Percentiles rank a stretch among this genome's conserved stretches.
Conservation (phyloP, 1,284 basidiomycete species). For the Leucoagaricus sp. region DNA sequence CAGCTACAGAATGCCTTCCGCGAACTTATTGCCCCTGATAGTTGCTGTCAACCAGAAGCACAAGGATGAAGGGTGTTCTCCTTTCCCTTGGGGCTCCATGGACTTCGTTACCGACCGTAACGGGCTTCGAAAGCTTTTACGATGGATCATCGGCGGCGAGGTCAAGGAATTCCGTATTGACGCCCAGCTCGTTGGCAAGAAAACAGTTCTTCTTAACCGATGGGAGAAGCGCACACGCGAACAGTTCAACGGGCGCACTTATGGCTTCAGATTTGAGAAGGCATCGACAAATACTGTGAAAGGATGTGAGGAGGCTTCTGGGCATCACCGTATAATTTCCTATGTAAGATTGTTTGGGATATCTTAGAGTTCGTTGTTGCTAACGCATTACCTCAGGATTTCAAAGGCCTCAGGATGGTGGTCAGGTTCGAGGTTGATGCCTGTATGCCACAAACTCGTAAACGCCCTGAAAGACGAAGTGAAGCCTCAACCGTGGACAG, state of each 20-base stretch:
- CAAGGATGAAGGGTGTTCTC: slow-evolving; percentile 28
- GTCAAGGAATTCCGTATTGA: slow-evolving; percentile 57
- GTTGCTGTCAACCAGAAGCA: slow-evolving; percentile 46
- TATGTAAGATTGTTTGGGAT: slow-evolving; percentile 39
- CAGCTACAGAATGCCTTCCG: slow-evolving; percentile 41
- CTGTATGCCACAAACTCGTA: slow-evolving; percentile 31
- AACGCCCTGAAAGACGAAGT: slow-evolving; percentile 20
- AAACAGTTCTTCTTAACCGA: slow-evolving; percentile 54
- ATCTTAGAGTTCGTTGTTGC: not conserved
- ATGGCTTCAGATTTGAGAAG: slow-evolving; percentile 52
- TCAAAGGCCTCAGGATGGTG: slow-evolving; percentile 49
- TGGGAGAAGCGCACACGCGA: slow-evolving; percentile 43
- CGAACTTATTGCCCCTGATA: slow-evolving; percentile 49
- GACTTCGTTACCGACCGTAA: slow-evolving; percentile 64
- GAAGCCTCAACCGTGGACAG: slow-evolving; percentile 34
- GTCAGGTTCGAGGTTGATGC: slow-evolving; percentile 55
- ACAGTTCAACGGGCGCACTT: slow-evolving; percentile 36
- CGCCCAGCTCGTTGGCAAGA: slow-evolving; percentile 50
- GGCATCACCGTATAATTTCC: slow-evolving; percentile 52
- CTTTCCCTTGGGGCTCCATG: slow-evolving; percentile 49
- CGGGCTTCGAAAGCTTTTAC: slow-evolving; percentile 52
- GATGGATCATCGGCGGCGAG: slow-evolving; percentile 38
- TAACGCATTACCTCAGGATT: slow-evolving; percentile 32
- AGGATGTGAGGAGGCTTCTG: slow-evolving; percentile 43
- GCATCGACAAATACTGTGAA: slow-evolving; percentile 41